Base-by-base conservation (phyloP, 2,329 filamentous ascomycete genomes). In the Phaeosphaeriaceae sp. region DNA sequence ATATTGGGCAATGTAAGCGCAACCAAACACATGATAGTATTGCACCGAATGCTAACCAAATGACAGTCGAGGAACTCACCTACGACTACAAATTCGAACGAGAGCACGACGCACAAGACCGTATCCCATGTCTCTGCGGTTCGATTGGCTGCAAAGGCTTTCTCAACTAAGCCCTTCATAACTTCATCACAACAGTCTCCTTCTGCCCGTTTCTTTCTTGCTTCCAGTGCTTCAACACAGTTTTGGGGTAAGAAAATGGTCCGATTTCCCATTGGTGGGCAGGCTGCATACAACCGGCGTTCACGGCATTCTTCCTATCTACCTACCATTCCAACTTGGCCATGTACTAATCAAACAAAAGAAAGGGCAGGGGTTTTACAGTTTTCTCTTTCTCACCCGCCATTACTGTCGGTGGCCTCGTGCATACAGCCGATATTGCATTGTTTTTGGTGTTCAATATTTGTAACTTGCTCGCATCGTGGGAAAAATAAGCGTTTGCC, bases 41-140 rank as follows among this genome's bases (percentile, higher is more conserved):
- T 7, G 17, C 17, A 21, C 6, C 13, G 26, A 18, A 20, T 42
- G 28, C 73, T 70, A 65, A 77, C 63, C 11, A 30, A 35, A 46
- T 36, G 23, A 54, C 69, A 99, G 94, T 97, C 73, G 94, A 99
- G 77, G 94, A 99, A 80, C 86, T 99, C 73, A 99, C 94, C 2
- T 99, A 99, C 79, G 94, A 99, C 79, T 99, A 99, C 83, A 99
- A 99, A 76, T 99, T 99, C 74, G 94, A 99, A 79, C 89, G 94
- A 65, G 94, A 99, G 76, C 90, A 95, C 68, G 92, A 92, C 67
- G 95, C 91, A 63, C 85, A 92, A 56, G 94, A 99, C 74, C 90
- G 94, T 58, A 97, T 99, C 65, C 94, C 94, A 42, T 99, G 94
- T 79, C 86, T 99, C 42, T 99, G 94, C 75, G 94, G 94, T 52